Conservation (phyloP, 2,329 filamentous ascomycete species). For the Phyllosticta citrichinensis region DNA sequence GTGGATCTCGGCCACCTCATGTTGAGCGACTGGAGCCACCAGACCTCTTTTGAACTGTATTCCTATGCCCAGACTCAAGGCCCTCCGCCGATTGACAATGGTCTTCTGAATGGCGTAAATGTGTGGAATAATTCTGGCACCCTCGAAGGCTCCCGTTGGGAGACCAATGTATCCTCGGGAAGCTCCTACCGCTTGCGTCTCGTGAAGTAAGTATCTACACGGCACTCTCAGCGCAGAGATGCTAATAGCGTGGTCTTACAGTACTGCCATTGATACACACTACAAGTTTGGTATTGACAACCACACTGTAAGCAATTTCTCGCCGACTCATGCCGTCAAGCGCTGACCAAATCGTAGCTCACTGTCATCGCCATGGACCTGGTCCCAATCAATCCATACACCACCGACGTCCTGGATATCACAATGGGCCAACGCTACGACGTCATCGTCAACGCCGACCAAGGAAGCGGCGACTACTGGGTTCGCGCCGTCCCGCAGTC, state of each 20-base stretch:
- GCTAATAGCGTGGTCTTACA: constrained; percentile 27
- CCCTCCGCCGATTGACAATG: constrained; percentile 2
- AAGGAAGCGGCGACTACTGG: constrained; percentile 23
- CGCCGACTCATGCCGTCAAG: neutral
- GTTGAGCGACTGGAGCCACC: constrained; percentile 55
- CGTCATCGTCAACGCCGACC: constrained; percentile 25
- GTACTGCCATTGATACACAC: constrained; percentile 24
- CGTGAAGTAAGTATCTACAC: constrained; percentile 25
- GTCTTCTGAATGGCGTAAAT: constrained; percentile 11
- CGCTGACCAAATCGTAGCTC: constrained; percentile 19
- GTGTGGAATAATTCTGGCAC: constrained; percentile 11
- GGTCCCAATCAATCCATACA: constrained; percentile 30
- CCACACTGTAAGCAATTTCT: constrained; percentile 19
- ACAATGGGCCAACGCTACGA: constrained; percentile 24
- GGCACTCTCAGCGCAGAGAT: constrained; percentile 19
- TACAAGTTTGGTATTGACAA: constrained; percentile 33
- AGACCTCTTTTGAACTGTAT: neutral
- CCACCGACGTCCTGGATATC: constrained; percentile 17
- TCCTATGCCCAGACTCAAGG: constrained; percentile 15
- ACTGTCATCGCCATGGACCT: constrained; percentile 27
- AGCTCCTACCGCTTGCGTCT: constrained; percentile 35
- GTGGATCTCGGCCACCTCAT: constrained; percentile 44
- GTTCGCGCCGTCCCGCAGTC: constrained; percentile 21
- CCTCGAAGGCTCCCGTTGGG: constrained; percentile 16
- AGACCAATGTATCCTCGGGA: constrained; percentile 20